Evolutionary conservation across 352 stramenopile species (phyloP), one percentile per base, ranked within the genome.

Genomic region (Pythium insidiosum): DNA sequence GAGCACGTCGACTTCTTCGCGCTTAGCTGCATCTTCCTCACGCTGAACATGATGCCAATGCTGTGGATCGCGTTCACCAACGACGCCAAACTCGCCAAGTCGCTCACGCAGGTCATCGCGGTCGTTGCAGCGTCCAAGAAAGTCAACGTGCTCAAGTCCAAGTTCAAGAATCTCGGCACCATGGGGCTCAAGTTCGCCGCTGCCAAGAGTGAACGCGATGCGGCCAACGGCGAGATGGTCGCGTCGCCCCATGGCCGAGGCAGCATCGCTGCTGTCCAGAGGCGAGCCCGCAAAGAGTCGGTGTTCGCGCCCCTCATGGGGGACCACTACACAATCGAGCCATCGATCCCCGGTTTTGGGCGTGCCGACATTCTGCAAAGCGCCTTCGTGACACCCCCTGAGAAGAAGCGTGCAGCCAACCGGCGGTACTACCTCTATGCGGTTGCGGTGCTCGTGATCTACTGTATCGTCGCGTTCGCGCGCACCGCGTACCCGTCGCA

Each of bases 31-130:
- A 82, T 92, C 29, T 90, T 86, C 34, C 57, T 92, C 10, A 88
- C 82, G 18, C 66, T 92, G 38, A 91, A 92, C 52, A 89, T 94
- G 79, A 80, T 92, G 63, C 79, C 83, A 6, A 83, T 95, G 56
- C 75, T 95, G n/a, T 94, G 80, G 72, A 73, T 96, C 29, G 80
- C 78, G 5, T 95, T 96, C 55, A 88, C 80, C 0, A 95, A 95
- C 50, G 84, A 96, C 51, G 63, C 68, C 6, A 88, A 94, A 61
- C 53, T 94, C 12, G 77, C 71, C 16, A 94, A 91, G 46, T 91
- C 78, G 20, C 66, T 94, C 29, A 63, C 74, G 3, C 75, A 91
- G 38, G 77, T 94, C 13, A 51, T 90, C n/a, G 70, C 78, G 5
- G 71, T 83, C 9, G 77, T 91, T 5, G 68, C 66, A 0, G 76